Evolutionary conservation across 805 yeast species (phyloP), one percentile per base, ranked within the genome.

Genomic region (Suhomyces xylopsoci): DNA sequence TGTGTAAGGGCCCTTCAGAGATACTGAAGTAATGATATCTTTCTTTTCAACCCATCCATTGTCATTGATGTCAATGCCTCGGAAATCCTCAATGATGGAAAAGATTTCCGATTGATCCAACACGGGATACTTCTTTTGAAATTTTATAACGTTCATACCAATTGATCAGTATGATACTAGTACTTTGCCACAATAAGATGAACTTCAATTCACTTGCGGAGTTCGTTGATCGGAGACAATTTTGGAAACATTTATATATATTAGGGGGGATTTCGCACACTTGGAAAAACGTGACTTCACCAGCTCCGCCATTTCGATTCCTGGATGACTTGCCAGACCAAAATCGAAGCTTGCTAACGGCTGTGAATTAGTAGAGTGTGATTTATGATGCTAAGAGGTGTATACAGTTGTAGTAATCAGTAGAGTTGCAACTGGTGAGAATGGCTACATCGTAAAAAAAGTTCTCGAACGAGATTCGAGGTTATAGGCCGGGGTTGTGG

Each of bases 11-110:
- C 97, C 97, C 26, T 84, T 70, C 52, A 83, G 82, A 22, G 96
- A 83, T 40, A 91, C 84, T 3, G 91, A 82, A 66, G 90, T 92
- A 67, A 93, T 86, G 36, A 89, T 96, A 52, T 87, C 88, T 65
- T 88, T 91, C 73, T 93, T 93, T 65, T 93, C 97, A 41, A 87
- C 91, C 83, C 91, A 91, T 9, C 99, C 99, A 61, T 87, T 84
- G 63, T 93, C 99, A 45, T 93, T 96, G 32, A 85, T 61, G 63
- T 94, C 99, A 59, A 94, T 87, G 55, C 76, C 73, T 63, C 97
- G 62, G 77, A 94, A 94, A 60, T 87, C 88, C 53, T 93, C 97
- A 62, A 93, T 88, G 52, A 94, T 81, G 38, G 76, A 79, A 68
- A 93, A 92, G 47, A 94, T 77, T 58, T 92, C 97, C 59, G 88